Percentiles rank a stretch among this genome's conserved stretches.
Evolutionary conservation across 371 early-diverging fungal genomes (phyloP).

Genomic region (Smittium culicis): DNA sequence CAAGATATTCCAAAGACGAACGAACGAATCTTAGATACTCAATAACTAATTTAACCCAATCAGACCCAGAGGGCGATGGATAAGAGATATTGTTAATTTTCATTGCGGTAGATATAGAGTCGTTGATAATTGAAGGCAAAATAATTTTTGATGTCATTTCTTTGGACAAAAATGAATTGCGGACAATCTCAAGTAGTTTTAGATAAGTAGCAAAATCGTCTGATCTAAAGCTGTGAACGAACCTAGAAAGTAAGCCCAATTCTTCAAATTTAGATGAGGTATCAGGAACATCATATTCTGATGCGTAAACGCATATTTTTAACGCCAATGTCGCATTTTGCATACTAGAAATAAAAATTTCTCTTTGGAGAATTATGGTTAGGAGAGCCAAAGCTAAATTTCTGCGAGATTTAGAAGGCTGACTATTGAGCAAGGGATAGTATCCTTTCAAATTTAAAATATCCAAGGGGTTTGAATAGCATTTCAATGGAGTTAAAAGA

Average conservation of each 20-base stretch:
- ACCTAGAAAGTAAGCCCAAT: slow-evolving; percentile 64
- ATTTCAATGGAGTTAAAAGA: slow-evolving; percentile 54
- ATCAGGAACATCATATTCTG: slow-evolving; percentile 16
- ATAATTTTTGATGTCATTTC: slow-evolving; percentile 74
- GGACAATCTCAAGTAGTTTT: slow-evolving; percentile 56
- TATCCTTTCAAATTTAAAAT: slow-evolving; percentile 52
- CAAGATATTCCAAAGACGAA: background rate
- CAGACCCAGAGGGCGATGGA: slow-evolving; percentile 9
- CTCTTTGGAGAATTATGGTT: slow-evolving; percentile 44
- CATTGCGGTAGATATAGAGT: slow-evolving; percentile 53
- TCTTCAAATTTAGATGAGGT: slow-evolving; percentile 60
- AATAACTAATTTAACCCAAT: background rate
- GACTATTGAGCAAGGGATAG: slow-evolving; percentile 58
- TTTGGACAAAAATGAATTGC: slow-evolving; percentile 67
- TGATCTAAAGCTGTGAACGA: slow-evolving; percentile 62
- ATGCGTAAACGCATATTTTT: slow-evolving; percentile 55
- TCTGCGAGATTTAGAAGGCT: slow-evolving; percentile 63
- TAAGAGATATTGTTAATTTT: slow-evolving; percentile 21
- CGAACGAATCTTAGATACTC: slow-evolving; percentile 1
- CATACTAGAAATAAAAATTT: slow-evolving; percentile 48
- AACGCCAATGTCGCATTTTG: slow-evolving; percentile 69
- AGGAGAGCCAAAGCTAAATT: slow-evolving; percentile 66
- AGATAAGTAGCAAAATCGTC: slow-evolving; percentile 60
- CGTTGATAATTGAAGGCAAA: slow-evolving; percentile 65
- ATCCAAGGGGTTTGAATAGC: slow-evolving; percentile 48